A percentile compares a stretch with the other conserved stretches of the same genome.
Conservation (phyloP, 2,329 filamentous ascomycete species). For the Alternaria postmessia region DNA sequence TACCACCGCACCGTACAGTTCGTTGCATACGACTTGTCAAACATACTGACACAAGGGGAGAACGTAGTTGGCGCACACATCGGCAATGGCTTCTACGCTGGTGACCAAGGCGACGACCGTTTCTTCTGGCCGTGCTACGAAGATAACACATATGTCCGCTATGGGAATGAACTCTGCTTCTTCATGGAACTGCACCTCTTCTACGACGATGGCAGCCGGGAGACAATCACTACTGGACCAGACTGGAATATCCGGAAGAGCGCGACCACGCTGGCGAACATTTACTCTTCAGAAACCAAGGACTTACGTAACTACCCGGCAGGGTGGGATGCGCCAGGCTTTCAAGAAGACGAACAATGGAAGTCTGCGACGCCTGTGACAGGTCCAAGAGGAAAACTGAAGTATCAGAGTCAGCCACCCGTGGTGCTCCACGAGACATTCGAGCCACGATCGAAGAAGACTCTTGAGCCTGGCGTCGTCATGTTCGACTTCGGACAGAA, state of each 20-base stretch:
- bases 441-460: slow-evolving; percentile 33
- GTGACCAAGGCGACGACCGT: slow-evolving; percentile 51
- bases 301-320: background rate
- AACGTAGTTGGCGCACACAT: slow-evolving; percentile 52
- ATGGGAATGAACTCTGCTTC: background rate
- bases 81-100: slow-evolving; percentile 57
- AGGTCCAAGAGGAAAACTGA: slow-evolving; percentile 51
- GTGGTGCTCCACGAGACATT: slow-evolving; percentile 51
- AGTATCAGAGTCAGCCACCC: slow-evolving; percentile 53
- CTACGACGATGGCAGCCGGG: background rate
- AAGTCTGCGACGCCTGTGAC: slow-evolving; percentile 49
- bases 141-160: slow-evolving; percentile 50
- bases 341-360: slow-evolving; percentile 45
- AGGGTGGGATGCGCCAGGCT: slow-evolving; percentile 38
- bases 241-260: background rate
- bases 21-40: slow-evolving; percentile 55
- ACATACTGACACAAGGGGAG: slow-evolving; percentile 39
- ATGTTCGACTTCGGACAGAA: slow-evolving; percentile 48
- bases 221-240: background rate
- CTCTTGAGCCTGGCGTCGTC: slow-evolving; percentile 32
- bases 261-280: background rate
- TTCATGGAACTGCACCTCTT: background rate
- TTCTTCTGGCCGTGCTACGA: slow-evolving; percentile 57
- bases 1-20: slow-evolving; percentile 55
- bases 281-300: background rate